Evolutionary conservation across 1,139 yeast genomes (phyloP), one percentile per base, ranked within the genome.

Genomic region (Taphrina sp.): DNA sequence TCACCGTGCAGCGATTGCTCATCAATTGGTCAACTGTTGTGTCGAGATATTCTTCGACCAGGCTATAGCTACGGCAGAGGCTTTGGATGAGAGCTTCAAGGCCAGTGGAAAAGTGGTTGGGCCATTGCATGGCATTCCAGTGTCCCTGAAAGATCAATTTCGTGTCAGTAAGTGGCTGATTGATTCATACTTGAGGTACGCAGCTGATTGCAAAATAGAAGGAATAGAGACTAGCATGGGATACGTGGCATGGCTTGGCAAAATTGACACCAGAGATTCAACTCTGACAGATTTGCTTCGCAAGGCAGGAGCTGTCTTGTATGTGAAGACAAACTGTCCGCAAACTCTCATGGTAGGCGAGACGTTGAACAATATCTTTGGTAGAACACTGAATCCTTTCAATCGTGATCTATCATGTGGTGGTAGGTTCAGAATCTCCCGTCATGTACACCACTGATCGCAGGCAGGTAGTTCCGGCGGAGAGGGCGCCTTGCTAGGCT

Each of bases 111-210:
- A 80, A 64, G 70, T 82, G 0, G 69, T 81, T 56, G 94, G 95
- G 42, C 88, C 89, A 5, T 73, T 85, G 59, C 94, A 85, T 64
- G 94, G 94, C 16, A 71, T 85, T 37, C 94, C 94, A n/a, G 70
- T 85, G 35, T 83, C 92, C 1, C 71, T 85, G 59, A 85, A 85
- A 65, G 94, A 85, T 67, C 90, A 84, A 63, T 77, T 82, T 71
- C 75, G 77, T 60, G 80, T 73, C 65, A 74, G 31, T 26, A 26
- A 7, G 31, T 26, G 10, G n/a, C n/a, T n/a, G n/a, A n/a, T n/a
- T n/a, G n/a, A n/a, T n/a, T n/a, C n/a, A n/a, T n/a, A n/a, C n/a
- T n/a, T n/a, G n/a, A n/a, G n/a, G n/a, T n/a, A n/a, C n/a, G n/a
- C n/a, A n/a, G n/a, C n/a, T n/a, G n/a, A n/a, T n/a, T n/a, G n/a